These are phyloP conservation scores for Cladosporium sp. DNA, from an alignment of 2,329 filamentous ascomycete genomes.

Conservation along the genomic window DNA sequence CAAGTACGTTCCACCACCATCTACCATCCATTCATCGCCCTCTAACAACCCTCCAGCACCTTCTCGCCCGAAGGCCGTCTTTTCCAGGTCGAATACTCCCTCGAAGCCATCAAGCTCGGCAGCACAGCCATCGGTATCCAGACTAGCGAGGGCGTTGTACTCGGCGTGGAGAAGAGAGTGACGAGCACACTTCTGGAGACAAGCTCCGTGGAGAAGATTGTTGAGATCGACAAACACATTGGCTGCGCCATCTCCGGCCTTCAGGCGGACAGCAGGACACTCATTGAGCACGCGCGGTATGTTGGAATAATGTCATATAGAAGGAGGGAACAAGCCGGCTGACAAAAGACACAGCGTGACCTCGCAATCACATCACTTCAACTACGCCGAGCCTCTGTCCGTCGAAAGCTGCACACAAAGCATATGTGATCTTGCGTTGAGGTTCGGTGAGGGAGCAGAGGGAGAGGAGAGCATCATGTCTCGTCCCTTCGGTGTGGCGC, in stretches of 20 bases:
- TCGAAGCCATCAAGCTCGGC: constrained; percentile 99
- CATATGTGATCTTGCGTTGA: constrained; percentile 93
- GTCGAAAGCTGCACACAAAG: constrained; percentile 99
- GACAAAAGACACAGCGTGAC: constrained; percentile 61
- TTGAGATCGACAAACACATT: constrained; percentile 98
- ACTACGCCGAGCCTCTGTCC: constrained; percentile 92
- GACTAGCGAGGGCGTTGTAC: constrained; percentile 90
- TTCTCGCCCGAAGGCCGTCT: constrained; percentile 99
- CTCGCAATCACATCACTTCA: constrained; percentile 94
- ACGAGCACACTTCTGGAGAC: constrained; percentile 97
- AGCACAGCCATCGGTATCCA: constrained; percentile 96
- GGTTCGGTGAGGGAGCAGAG: constrained; percentile 96
- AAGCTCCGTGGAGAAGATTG: constrained; percentile 98
- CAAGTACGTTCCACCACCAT: constrained; percentile 63
- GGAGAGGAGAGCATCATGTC: constrained; percentile 96
- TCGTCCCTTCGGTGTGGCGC: constrained; percentile 90
- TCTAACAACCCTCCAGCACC: constrained; percentile 63
- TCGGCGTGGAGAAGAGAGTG: constrained; percentile 98
- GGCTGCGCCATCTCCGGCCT: constrained; percentile 98
- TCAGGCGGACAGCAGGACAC: constrained; percentile 94
- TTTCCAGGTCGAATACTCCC: constrained; percentile 99
- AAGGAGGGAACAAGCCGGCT: not conserved
- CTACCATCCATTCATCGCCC: not conserved
- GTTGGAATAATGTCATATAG: not conserved
- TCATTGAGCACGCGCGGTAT: constrained; percentile 90